Evolutionary conservation across 352 stramenopile genomes (phyloP).

Genomic region (Thraustotheca clavata): DNA sequence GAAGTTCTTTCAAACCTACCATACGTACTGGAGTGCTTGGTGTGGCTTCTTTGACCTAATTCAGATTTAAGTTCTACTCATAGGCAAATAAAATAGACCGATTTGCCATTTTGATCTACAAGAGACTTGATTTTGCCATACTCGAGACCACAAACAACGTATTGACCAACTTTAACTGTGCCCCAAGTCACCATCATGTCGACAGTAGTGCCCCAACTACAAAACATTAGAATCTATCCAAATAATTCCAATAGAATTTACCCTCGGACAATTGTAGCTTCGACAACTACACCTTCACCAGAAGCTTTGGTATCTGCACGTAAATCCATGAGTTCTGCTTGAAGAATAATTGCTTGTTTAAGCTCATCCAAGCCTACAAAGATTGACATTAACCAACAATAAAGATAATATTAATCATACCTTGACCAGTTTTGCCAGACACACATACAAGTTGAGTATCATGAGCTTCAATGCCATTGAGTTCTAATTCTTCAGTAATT

Average conservation of each 20-base stretch:
- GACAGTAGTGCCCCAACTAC: constrained; percentile 87
- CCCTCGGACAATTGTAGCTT: constrained; percentile 91
- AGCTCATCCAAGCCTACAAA: constrained; percentile 87
- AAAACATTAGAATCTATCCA: background rate
- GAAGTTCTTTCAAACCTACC: constrained; percentile 75
- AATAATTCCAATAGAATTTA: background rate
- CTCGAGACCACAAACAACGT: constrained; percentile 93
- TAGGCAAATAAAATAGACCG: constrained; percentile 41
- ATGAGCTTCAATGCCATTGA: constrained; percentile 92
- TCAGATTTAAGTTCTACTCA: constrained; percentile 30
- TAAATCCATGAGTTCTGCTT: constrained; percentile 95
- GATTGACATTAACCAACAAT: background rate
- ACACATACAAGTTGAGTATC: constrained; percentile 92
- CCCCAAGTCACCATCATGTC: constrained; percentile 96
- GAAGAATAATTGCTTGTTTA: constrained; percentile 94
- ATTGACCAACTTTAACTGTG: constrained; percentile 90
- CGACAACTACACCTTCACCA: constrained; percentile 94
- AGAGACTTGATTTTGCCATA: constrained; percentile 89
- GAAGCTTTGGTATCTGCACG: constrained; percentile 82
- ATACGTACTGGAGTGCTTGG: constrained; percentile 89
- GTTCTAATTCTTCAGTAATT: constrained; percentile 84
- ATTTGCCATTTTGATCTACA: constrained; percentile 57
- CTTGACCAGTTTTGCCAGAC: constrained; percentile 92
- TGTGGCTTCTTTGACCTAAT: constrained; percentile 69
- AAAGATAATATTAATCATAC: constrained; percentile 10